These are phyloP conservation scores for Tricholoma terreum DNA, from an alignment of 768 basidiomycete species.

Conservation along the genomic window DNA sequence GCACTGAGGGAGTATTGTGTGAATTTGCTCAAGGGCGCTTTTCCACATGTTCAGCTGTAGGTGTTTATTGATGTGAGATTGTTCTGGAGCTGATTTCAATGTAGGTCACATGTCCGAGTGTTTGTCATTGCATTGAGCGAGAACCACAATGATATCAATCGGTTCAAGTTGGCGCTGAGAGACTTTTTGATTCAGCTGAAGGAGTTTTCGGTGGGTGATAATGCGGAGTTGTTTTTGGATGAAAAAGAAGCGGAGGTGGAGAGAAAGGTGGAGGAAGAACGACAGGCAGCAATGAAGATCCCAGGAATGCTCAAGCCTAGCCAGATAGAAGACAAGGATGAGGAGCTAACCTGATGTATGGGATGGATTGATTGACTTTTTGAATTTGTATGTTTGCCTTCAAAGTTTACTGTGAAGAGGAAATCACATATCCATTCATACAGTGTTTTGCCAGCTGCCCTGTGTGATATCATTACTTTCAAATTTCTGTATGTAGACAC, in stretches of 20 bases:
- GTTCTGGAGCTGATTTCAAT: conserved; percentile 2
- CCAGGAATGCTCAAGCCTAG: conserved; percentile 97
- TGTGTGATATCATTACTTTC: no score
- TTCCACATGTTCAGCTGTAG: conserved; percentile 88
- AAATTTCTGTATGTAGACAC: no score
- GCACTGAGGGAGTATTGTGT: conserved; percentile 86
- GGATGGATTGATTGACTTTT: not conserved
- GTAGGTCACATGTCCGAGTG: conserved; percentile 65
- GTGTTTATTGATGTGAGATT: conserved; percentile 25
- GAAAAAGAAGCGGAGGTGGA: conserved; percentile 89
- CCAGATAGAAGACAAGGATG: conserved; percentile 91
- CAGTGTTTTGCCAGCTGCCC: no score
- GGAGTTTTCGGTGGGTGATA: conserved; percentile 90
- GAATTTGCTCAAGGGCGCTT: conserved; percentile 81
- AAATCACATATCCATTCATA: not conserved
- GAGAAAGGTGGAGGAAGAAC: conserved; percentile 77
- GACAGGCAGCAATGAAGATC: conserved; percentile 85
- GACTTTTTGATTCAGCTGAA: conserved; percentile 98
- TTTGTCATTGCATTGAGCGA: conserved; percentile 69
- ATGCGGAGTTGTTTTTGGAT: conserved; percentile 87
- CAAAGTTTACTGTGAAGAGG: not conserved
- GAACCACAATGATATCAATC: conserved; percentile 73
- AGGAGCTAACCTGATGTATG: conserved; percentile 51
- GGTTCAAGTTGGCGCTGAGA: conserved; percentile 91
- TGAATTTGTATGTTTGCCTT: not conserved